Evolutionary conservation across 257 asterid species (phyloP), one percentile per base, ranked within the genome.

Genomic region (Solanum rostratum): DNA sequence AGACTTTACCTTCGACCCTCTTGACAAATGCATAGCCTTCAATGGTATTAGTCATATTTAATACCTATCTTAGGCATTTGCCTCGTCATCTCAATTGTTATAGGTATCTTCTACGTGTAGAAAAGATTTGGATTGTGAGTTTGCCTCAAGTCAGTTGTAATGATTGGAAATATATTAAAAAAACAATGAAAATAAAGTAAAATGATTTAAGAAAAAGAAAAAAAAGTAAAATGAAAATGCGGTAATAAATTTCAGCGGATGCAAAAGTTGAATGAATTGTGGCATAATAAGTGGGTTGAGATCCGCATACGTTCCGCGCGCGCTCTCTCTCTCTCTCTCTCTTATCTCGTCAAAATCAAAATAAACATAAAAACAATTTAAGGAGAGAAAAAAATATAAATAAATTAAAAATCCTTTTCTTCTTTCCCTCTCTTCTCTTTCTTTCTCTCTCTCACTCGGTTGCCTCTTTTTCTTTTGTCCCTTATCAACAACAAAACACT

Each of bases 261-360:
- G 87, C 81, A 85, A 89, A 79, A 76, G 57, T 24, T 14, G 79
- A 85, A 66, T 85, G 39, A 85, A 89, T 19, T 87, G 52, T 79
- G 85, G 84, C 86, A 50, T 1, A 80, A 84, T 69, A 52, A n/a
- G 27, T 79, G 65, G 62, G 90, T 65, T 84, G 90, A 89, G 87
- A 83, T 87, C 88, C 91, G 91, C 80, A 45, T 80, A 68, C 78
- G 68, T 39, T 30, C 86, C 86, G 78, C 65, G 65, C 22, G 2
- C 33, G 1, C 33, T 33, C 37, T 1, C 33, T 30, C 33, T 33
- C 37, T 1, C 85, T 24, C 87, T 57, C 79, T 84, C 83, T 65
- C 70, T 80, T 37, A 52, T 33, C 66, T 50, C 84, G 81, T 50
- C 78, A 63, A 18, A 62, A 43, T 57, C n/a, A 78, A 30, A 79